These are phyloP conservation scores for Leishmania mexicana DNA, from an alignment of 208 protist species.

Conservation along the genomic window DNA sequence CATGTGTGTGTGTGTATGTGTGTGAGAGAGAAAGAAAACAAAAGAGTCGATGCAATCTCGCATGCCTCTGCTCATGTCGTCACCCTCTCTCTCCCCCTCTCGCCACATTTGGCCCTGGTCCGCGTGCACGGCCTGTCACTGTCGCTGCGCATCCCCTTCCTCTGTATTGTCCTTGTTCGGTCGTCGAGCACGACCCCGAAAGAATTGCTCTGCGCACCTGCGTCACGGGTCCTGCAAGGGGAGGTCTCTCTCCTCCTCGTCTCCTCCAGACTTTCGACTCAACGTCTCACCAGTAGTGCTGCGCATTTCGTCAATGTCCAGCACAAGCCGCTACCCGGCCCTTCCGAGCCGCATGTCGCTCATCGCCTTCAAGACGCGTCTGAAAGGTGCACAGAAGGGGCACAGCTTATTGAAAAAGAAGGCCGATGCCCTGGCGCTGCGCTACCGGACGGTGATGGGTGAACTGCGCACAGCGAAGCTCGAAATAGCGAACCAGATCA, in stretches of 20 bases:
- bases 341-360: constrained; percentile 94
- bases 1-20: not conserved
- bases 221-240: not conserved
- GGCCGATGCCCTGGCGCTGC: constrained; percentile 98
- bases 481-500: constrained; percentile 87
- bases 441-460: constrained; percentile 95
- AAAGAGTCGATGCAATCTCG: not conserved
- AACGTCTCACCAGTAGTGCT: not conserved
- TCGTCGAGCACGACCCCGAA: not conserved
- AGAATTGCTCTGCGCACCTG: not conserved
- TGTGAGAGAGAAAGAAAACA: not conserved
- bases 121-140: not conserved
- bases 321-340: constrained; percentile 82
- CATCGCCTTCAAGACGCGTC: constrained; percentile 92
- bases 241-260: not conserved
- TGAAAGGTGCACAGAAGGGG: constrained; percentile 98
- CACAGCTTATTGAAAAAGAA: constrained; percentile 99
- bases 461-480: constrained; percentile 94
- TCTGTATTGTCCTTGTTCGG: not conserved
- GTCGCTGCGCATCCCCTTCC: not conserved
- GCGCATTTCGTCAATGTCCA: constrained; percentile 57
- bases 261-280: not conserved
- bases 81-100: not conserved
- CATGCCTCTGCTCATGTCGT: not conserved
- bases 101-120: not conserved